phyloP scores from a whole-genome alignment of 345 rosid genomes.

The Reutealis trisperma region DNA sequence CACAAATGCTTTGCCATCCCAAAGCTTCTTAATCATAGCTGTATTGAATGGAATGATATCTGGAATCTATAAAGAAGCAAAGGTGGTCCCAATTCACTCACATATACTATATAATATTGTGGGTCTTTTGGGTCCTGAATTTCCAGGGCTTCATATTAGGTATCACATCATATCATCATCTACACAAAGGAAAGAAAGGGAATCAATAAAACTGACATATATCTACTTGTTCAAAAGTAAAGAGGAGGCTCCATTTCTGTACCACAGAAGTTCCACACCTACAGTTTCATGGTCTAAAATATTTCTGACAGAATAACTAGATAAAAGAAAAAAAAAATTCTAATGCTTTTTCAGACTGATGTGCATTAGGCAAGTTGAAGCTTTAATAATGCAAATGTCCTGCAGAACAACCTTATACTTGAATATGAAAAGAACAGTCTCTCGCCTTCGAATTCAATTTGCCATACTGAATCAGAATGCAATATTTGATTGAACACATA shows the following conservation, averaged over 20 bases:
- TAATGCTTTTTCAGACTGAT: not conserved
- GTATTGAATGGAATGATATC: not conserved
- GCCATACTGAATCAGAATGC: not conserved
- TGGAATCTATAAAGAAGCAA: not conserved
- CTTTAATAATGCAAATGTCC: not conserved
- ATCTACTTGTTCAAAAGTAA: no score
- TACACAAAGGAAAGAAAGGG: not conserved
- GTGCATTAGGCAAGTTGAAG: no score
- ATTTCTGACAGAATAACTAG: not conserved
- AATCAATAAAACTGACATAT: no score
- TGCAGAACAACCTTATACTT: not conserved
- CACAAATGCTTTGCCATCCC: not conserved
- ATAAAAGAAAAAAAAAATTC: not conserved
- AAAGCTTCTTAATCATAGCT: conserved; percentile 1
- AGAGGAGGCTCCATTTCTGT: no score
- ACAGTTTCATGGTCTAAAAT: not conserved
- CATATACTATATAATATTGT: not conserved
- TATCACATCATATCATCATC: not conserved
- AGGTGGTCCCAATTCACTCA: not conserved
- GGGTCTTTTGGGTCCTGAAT: not conserved
- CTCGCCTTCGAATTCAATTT: not conserved
- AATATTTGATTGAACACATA: not conserved
- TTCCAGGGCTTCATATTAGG: not conserved
- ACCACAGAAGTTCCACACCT: not conserved
- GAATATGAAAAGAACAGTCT: no score